These are phyloP conservation scores for Lithocarpus polystachyus DNA, from an alignment of 306 rosid species.

Conservation along the genomic window DNA sequence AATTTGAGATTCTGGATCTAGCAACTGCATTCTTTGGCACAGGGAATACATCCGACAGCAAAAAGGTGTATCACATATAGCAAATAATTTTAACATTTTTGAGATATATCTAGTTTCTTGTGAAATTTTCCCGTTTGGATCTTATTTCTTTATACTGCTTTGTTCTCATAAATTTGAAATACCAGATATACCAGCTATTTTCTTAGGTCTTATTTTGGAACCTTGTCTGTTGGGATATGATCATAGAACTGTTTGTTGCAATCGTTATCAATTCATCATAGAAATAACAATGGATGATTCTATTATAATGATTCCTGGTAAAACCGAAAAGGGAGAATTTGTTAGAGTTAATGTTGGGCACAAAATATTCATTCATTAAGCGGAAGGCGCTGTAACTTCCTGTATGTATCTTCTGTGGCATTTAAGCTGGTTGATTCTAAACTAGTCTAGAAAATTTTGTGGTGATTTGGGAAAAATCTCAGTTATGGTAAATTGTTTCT, in stretches of 20 bases:
- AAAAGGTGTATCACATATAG: conserved; percentile 4
- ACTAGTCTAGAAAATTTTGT: too few species aligned
- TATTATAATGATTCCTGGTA: too few species aligned
- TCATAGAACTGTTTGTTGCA: background rate
- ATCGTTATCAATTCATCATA: too few species aligned
- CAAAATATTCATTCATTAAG: too few species aligned
- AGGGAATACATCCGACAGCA: conserved; percentile 27
- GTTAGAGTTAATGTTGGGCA: too few species aligned
- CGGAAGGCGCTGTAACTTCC: too few species aligned
- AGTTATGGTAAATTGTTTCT: too few species aligned
- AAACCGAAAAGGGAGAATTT: too few species aligned
- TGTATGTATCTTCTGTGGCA: too few species aligned
- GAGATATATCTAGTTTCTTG: background rate
- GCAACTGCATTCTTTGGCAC: conserved; percentile 25
- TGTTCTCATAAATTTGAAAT: background rate
- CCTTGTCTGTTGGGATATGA: background rate
- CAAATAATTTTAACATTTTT: conserved; percentile 2
- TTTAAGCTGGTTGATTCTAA: too few species aligned
- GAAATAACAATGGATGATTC: too few species aligned
- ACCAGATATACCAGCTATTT: background rate
- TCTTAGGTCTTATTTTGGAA: background rate
- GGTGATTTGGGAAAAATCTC: too few species aligned
- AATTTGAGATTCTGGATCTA: background rate
- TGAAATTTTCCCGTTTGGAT: background rate
- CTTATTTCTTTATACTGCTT: background rate